Conservation (phyloP, 441 rosid genomes). For the Erodium moschatum region DNA sequence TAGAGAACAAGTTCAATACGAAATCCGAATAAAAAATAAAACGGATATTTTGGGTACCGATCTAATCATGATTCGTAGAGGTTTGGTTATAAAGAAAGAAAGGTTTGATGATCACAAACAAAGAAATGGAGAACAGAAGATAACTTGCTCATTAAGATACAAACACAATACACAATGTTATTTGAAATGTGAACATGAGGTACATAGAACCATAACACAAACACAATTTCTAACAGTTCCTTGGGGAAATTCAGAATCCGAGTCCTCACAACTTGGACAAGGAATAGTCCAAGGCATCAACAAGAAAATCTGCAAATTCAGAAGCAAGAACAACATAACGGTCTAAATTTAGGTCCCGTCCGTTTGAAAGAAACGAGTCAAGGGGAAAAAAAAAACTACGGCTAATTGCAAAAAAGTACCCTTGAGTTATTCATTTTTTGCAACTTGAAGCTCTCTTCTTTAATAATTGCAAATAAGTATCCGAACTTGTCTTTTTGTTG, state of each 20-base stretch:
- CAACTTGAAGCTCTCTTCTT: too few relatives aligned
- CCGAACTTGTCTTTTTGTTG: background rate
- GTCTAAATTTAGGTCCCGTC: too few relatives aligned
- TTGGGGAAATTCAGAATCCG: background rate
- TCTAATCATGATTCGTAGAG: too few relatives aligned
- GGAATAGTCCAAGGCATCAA: conserved; percentile 72
- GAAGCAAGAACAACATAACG: background rate
- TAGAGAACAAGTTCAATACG: too few relatives aligned
- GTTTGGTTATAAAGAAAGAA: too few relatives aligned
- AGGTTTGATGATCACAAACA: too few relatives aligned
- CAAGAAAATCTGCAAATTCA: conserved; percentile 61
- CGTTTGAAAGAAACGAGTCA: too few relatives aligned
- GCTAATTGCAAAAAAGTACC: too few relatives aligned
- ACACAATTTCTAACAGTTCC: background rate
- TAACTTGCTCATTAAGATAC: background rate
- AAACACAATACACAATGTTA: background rate
- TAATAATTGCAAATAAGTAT: background rate
- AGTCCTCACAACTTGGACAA: conserved; percentile 52
- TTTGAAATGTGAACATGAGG: background rate
- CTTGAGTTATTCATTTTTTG: background rate
- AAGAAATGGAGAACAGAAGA: background rate
- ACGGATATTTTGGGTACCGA: too few relatives aligned
- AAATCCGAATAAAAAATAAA: too few relatives aligned
- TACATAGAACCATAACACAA: background rate
- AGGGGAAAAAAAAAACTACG: too few relatives aligned